phyloP scores from a whole-genome alignment of 768 basidiomycete species.

The Clitopilus hobsonii region DNA sequence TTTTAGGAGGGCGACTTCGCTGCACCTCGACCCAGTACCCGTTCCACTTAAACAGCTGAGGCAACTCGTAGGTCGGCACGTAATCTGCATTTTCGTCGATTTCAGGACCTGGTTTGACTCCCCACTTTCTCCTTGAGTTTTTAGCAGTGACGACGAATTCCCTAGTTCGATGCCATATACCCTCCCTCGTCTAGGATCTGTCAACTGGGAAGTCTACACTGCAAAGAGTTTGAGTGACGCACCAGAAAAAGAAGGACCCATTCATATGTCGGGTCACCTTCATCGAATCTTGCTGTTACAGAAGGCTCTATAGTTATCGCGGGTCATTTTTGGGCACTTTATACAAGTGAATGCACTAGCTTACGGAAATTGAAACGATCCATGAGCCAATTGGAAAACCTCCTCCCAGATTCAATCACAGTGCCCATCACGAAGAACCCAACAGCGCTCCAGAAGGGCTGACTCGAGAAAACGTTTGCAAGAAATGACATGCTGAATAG shows the following conservation, averaged over 20 bases:
- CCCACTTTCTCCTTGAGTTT: conserved; percentile 34
- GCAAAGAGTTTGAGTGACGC: conserved; percentile 5
- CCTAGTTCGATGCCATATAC: conserved; percentile 38
- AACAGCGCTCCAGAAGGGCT: not conserved
- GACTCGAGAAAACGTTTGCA: conserved; percentile 4
- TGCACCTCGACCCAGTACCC: conserved; percentile 35
- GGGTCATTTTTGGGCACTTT: no score
- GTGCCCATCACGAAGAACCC: conserved; percentile 23
- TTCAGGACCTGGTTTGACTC: conserved; percentile 20
- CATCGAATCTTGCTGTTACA: conserved; percentile 38
- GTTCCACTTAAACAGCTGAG: conserved; percentile 37
- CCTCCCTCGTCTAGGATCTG: conserved; percentile 26
- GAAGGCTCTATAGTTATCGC: conserved; percentile 38
- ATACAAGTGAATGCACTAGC: no score
- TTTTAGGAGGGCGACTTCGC: conserved; percentile 12
- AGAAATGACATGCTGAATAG: conserved; percentile 4
- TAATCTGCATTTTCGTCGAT: conserved; percentile 30
- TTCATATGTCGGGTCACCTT: conserved; percentile 45
- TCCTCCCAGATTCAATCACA: conserved; percentile 34
- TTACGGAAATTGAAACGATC: conserved; percentile 36
- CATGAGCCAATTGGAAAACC: conserved; percentile 33
- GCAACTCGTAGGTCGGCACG: conserved; percentile 31
- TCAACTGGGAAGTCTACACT: not conserved
- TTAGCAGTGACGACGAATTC: conserved; percentile 35
- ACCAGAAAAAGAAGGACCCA: conserved; percentile 45